phyloP scores from a whole-genome alignment of 352 stramenopile genomes.

The Globisporangium splendens region DNA sequence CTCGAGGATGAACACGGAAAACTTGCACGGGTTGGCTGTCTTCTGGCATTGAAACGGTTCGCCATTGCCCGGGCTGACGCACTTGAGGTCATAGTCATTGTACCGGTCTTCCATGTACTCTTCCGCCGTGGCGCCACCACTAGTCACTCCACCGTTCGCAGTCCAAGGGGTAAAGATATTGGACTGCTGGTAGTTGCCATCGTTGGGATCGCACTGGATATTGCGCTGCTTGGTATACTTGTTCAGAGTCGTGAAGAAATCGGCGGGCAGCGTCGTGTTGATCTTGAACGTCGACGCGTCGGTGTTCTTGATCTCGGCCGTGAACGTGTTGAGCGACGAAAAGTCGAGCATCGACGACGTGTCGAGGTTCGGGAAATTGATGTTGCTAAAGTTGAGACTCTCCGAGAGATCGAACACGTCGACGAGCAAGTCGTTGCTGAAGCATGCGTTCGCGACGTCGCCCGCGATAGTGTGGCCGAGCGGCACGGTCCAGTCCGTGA shows the following conservation, averaged over 20 bases:
- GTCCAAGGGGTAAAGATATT: constrained; percentile 39
- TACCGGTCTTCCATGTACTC: constrained; percentile 24
- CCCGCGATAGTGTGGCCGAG: constrained; percentile 27
- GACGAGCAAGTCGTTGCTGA: constrained; percentile 55
- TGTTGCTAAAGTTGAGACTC: constrained; percentile 55
- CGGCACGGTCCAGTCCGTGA: constrained; percentile 48
- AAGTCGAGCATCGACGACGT: constrained; percentile 43
- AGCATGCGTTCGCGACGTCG: constrained; percentile 56
- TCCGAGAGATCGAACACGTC: constrained; percentile 52
- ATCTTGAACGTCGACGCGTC: constrained; percentile 25
- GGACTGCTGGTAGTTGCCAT: constrained; percentile 21
- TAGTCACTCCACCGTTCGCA: constrained; percentile 9
- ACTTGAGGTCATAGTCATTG: not conserved
- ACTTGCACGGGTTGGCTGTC: constrained; percentile 13
- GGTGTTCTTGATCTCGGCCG: constrained; percentile 17
- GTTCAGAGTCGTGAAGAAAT: constrained; percentile 22
- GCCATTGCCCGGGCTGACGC: not conserved
- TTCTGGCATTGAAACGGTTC: not conserved
- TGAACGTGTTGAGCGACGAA: constrained; percentile 32
- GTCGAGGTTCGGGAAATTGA: constrained; percentile 43
- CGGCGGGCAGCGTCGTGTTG: not conserved
- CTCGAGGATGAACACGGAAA: constrained; percentile 10
- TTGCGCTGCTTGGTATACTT: constrained; percentile 17
- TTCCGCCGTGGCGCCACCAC: not conserved
- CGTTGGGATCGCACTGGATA: constrained; percentile 4